Evolutionary conservation across 2,329 filamentous ascomycete genomes (phyloP), one percentile per base, ranked within the genome.

Genomic region (Phyllosticta paracitricarpa): DNA sequence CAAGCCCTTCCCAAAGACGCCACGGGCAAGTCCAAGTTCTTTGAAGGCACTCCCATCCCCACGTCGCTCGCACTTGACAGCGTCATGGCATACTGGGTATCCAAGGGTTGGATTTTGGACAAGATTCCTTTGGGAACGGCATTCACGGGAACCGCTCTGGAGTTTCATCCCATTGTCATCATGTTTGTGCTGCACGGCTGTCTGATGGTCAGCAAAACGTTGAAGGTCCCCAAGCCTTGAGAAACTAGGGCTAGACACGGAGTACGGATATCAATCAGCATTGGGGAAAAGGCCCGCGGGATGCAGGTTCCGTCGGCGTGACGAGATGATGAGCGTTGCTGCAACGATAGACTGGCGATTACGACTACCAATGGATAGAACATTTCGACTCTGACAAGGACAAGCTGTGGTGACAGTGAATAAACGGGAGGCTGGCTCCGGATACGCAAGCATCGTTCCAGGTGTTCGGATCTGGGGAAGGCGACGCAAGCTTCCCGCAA

Each of bases 31-130:
- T 91, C 89, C 63, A 84, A 89, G 71, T 99, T 96, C 78, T 99
- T 99, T 68, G 94, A 99, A 77, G 94, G 94, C 68, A 96, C 93
- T 0, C 94, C 94, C 0, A 97, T 97, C 69, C 94, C 94, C 1
- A 97, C 91, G 2, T 92, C 89, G 25, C 79, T 97, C 25, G 86
- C 82, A 1, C 85, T 96, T 67, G 91, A 90, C 64, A 84, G 81
- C 14, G 69, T 96, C 62, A 96, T 97, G 89, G 89, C 88, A 30
- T 96, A 88, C 77, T 97, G 91, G 88, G 84, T 95, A 30, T 85
- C 82, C 61, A 81, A 90, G 66, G 88, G 88, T 64, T 93, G 89
- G 89, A 82, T 93, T 54, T 81, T 90, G 63, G 86, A 89, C 25
- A 79, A 86, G 62, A 75, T 99, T n/a, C 94, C 94, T 8, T 75